Conservation (phyloP, 805 yeast genomes). For the Hanseniaspora valbyensis region DNA sequence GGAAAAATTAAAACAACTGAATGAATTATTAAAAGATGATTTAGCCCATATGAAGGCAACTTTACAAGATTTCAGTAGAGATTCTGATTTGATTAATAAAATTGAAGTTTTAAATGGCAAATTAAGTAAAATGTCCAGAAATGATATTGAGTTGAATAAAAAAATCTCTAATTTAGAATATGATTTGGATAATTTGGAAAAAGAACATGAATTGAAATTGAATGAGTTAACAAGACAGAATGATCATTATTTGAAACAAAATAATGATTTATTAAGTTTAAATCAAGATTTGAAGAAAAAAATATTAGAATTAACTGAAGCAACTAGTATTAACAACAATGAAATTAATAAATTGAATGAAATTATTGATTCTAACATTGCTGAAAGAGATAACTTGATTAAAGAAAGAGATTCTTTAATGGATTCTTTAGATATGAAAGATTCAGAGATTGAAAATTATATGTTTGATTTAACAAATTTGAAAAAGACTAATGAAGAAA, state of each 20-base stretch:
- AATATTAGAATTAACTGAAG: conserved; percentile 43
- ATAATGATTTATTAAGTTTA: conserved; percentile 35
- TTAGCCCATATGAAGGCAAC: conserved; percentile 41
- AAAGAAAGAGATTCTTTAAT: conserved; percentile 24
- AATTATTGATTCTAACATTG: conserved; percentile 36
- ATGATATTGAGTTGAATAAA: conserved; percentile 56
- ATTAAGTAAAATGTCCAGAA: conserved; percentile 43
- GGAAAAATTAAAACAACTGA: conserved; percentile 38
- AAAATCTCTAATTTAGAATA: conserved; percentile 51
- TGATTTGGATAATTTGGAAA: conserved; percentile 46
- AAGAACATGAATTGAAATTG: conserved; percentile 31
- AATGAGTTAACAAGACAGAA: conserved; percentile 35
- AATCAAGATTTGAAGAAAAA: conserved; percentile 41
- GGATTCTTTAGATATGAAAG: conserved; percentile 19
- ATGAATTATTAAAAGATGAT: conserved; percentile 46
- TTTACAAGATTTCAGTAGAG: conserved; percentile 32
- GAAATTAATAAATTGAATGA: conserved; percentile 49
- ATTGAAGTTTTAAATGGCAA: conserved; percentile 44
- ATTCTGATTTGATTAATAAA: conserved; percentile 40
- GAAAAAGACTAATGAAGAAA: conserved; percentile 15
- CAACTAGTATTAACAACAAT: conserved; percentile 47
- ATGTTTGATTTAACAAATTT: conserved; percentile 1
- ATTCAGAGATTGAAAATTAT: conserved; percentile 18
- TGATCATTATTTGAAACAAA: conserved; percentile 32
- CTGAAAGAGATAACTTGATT: conserved; percentile 32